These are phyloP conservation scores for Uronychia binucleata DNA, from an alignment of 73 alveolate species.

Conservation along the genomic window DNA sequence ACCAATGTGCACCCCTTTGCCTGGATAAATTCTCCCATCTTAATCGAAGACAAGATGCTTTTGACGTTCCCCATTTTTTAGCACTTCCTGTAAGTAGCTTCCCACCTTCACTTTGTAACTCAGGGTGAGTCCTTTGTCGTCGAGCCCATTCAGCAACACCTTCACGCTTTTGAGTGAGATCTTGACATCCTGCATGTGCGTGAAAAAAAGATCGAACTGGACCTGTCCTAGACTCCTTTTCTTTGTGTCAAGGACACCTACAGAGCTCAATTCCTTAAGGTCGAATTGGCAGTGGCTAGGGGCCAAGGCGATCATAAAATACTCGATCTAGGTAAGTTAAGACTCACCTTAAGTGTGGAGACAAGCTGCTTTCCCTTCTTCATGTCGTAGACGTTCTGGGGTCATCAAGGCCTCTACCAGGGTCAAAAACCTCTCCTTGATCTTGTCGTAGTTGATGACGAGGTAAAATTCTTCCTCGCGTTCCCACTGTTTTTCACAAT, in stretches of 20 bases:
- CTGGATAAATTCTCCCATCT: background rate
- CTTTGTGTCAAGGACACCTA: background rate
- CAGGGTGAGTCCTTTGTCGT: background rate
- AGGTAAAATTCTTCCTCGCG: background rate
- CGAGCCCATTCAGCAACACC: background rate
- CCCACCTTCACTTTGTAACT: background rate
- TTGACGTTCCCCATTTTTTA: background rate
- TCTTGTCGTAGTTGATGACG: background rate
- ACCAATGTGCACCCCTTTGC: background rate
- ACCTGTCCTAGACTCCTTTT: background rate
- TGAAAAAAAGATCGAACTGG: background rate
- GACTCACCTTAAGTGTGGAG: background rate
- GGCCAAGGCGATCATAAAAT: background rate
- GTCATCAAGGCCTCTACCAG: background rate
- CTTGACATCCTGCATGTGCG: background rate
- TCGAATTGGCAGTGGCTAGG: background rate
- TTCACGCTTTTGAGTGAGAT: background rate
- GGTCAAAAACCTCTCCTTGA: background rate
- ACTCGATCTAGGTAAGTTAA: background rate
- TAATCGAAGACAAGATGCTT: background rate
- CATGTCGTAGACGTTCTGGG: background rate
- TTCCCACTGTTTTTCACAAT: no score
- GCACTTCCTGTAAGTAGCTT: background rate
- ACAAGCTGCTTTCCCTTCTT: background rate
- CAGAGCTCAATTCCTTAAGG: background rate